Evolutionary conservation across 1,139 yeast genomes (phyloP), one percentile per base, ranked within the genome.

Genomic region (Scheffersomyces insectosa): DNA sequence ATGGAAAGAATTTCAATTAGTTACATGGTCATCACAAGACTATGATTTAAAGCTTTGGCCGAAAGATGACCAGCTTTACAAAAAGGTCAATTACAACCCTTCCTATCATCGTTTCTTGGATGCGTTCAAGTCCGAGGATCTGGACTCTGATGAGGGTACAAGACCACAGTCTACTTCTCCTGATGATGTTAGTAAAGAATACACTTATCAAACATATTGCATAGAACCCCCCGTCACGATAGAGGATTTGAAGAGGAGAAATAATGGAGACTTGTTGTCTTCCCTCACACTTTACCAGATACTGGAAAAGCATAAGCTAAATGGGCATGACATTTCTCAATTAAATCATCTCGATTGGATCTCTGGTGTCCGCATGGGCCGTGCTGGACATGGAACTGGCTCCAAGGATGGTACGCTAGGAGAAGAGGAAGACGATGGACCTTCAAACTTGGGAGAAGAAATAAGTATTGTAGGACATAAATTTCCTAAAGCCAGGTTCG

Each of bases 21-120:
- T 93, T 0, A 88, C 99, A 0, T 93, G 98, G 97, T 85, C 96
- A 0, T 83, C 88, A 15, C 68, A 61, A 48, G 99, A 93, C 59
- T 80, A 83, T 52, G 96, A 89, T 58, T 68, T 93, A 45, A 76
- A 91, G 47, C 65, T 91, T 40, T 91, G 97, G 98, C 87, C 90
- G 0, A 73, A 83, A 35, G 73, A 79, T 39, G 83, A 82, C 8
- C 73, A 74, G 3, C 62, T 85, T 13, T 83, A 88, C 56, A 77
- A 73, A 14, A 71, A 74, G 38, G 83, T 87, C 27, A 75, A 79
- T 48, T 85, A 80, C 57, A 72, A 76, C 45, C 78, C 78, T 2
- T 54, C 66, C 12, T 63, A 70, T 48, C 62, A 64, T 30, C 59
- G 57, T 28, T 59, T 67, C 1, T 51, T 70, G 28, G 64, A 60